Base-by-base conservation (phyloP, 2,329 filamentous ascomycete genomes). In the Ophiostoma populinum region DNA sequence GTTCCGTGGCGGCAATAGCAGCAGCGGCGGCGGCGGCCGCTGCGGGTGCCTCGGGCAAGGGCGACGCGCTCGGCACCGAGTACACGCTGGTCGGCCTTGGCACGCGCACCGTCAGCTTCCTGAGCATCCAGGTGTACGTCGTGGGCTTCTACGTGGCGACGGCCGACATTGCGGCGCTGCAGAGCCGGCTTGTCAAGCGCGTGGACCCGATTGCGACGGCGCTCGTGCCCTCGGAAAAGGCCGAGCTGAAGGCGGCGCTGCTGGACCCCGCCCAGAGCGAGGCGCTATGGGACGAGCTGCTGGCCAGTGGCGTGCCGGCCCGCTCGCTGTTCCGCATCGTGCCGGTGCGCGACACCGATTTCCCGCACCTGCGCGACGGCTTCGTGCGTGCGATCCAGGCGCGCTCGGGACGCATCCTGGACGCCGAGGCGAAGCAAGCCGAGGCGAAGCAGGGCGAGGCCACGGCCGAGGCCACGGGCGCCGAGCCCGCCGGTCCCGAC, bases 331-430 rank as follows among this genome's bases (percentile, higher is more conserved):
- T 92, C 57, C 70, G 87, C 30, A 78, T 98, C 43, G 75, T 87
- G 3, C 90, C 90, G 0, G 85, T 83, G n/a, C 68, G 83, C 24
- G 85, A 92, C 55, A 98, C 90, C 13, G 86, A 95, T 55, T 95
- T 94, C 55, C 73, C 77, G 44, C 90, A 98, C 54, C 56, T 98
- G 42, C 72, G 87, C 26, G 90, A 98, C 51, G 90, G 81, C 1
- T 92, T 86, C 61, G 81, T 94, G 40, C 71, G 85, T 6, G 80
- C 81, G 16, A 78, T 98, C 43, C 80, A 80, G 36, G 76, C 70
- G 7, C 72, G 79, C 22, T 76, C 78, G 3, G 65, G 75, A 1
- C 38, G 32, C 7, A 30, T 44, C 11, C n/a, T 41, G 5, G 39
- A 35, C 2, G 18, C 36, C 9, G 35, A 32, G 17, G 34, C 27